Evolutionary conservation across 257 asterid species (phyloP).

Genomic region (Coffea canephora): DNA sequence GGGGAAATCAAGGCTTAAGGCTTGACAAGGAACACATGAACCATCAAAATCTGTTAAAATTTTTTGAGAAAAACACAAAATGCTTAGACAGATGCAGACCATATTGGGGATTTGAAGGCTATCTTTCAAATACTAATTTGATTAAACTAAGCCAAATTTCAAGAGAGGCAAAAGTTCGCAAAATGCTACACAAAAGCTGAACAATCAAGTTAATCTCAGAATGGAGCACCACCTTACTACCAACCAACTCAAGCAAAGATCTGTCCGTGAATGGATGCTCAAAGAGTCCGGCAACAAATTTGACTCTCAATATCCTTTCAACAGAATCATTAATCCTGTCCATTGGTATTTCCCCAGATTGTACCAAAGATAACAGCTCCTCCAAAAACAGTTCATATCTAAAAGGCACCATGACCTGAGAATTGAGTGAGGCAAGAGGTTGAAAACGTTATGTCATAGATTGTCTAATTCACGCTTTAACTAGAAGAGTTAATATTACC

Average conservation of each 20-base stretch:
- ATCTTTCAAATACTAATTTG: background rate
- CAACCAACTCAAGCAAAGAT: constrained; percentile 76
- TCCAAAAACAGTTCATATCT: constrained; percentile 79
- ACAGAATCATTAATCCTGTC: constrained; percentile 89
- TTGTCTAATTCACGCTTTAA: background rate
- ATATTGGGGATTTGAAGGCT: background rate
- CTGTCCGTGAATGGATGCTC: constrained; percentile 79
- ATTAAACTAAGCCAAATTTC: background rate
- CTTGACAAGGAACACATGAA: background rate
- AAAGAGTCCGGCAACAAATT: constrained; percentile 78
- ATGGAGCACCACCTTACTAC: constrained; percentile 70
- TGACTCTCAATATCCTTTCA: constrained; percentile 88
- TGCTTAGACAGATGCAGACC: background rate
- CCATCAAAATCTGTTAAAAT: background rate
- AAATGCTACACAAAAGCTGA: background rate
- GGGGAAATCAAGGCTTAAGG: too few species aligned
- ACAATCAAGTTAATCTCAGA: constrained; percentile 24
- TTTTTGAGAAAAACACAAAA: background rate
- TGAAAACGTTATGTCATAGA: background rate
- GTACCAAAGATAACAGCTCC: constrained; percentile 64
- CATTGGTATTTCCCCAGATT: constrained; percentile 84
- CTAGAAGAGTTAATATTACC: constrained; percentile 36
- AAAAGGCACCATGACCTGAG: constrained; percentile 97
- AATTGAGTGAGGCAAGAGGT: constrained; percentile 21
- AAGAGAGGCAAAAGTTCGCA: background rate